Evolutionary conservation across 78 protist species (phyloP), one percentile per base, ranked within the genome.

Genomic region (Isochrysis galbana): DNA sequence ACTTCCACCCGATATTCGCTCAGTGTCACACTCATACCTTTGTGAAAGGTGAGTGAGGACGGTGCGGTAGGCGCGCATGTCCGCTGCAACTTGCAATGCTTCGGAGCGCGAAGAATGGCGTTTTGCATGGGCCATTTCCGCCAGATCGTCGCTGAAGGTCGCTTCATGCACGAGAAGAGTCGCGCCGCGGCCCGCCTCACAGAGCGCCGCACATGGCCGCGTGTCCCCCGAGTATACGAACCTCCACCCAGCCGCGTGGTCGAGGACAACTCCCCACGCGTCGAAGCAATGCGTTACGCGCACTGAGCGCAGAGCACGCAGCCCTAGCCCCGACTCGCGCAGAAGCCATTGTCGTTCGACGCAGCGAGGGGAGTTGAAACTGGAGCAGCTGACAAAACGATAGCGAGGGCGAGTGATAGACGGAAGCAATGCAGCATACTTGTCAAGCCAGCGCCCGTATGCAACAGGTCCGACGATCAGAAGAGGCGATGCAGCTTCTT

Each of bases 161-260:
- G 99, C 98, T 92, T 98, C 99, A 90, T 98, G 99, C 21, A 98
- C 47, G n/a, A 96, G 70, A 22, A 70, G 34, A 14, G 80, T 70
- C 39, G 80, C 80, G 80, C 41, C 41, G 38, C 5, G 32, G 41
- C 80, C 80, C 23, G 80, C 80, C 29, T 4, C 61, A 11, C 86
- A 91, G 0, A 98, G 54, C 17, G 17, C 25, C n/a, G 41, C 45
- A 74, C 97, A 94, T 14, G 99, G 99, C 46, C 98, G 86, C 69
- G 98, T 96, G 90, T 98, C 99, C 1, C 99, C 99, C 4, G 97
- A 94, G 94, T 94, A 98, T 2, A 45, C 93, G 23, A 94, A 2
- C 42, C 91, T 86, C 92, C 95, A 91, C 34, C 95, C 97, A 72
- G 21, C 54, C 34, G 29, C 34, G n/a, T 14, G 44, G 23, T 34